Conservation (phyloP, 331 rosid species). For the Cydonia oblonga region DNA sequence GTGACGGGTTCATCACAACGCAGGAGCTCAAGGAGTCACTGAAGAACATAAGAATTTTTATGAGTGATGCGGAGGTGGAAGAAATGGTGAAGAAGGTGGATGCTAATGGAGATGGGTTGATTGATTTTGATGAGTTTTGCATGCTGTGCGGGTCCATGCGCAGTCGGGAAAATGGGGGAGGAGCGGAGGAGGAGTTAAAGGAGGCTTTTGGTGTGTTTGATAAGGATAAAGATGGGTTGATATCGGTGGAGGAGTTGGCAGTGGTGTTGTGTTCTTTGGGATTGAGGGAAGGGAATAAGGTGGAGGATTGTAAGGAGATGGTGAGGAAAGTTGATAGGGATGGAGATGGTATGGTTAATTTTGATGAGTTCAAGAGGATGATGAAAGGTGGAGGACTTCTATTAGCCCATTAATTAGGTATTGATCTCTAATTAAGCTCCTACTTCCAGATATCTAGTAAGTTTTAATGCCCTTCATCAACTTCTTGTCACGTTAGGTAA, state of each 20-base stretch:
- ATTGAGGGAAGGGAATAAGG: conserved; percentile 48
- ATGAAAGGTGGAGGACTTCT: conserved; percentile 35
- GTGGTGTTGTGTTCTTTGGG: conserved; percentile 50
- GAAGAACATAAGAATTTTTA: conserved; percentile 44
- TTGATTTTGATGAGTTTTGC: conserved; percentile 76
- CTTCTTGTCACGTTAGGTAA: not conserved
- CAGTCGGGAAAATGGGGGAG: not conserved
- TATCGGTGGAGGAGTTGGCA: conserved; percentile 60
- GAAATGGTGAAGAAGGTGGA: conserved; percentile 55
- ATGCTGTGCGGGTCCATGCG: conserved; percentile 28
- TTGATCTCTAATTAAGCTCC: not conserved
- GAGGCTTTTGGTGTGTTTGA: conserved; percentile 88
- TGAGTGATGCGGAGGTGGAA: conserved; percentile 53
- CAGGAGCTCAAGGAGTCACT: conserved; percentile 56
- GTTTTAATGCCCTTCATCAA: not conserved
- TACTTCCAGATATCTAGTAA: not conserved
- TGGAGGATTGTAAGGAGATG: conserved; percentile 69
- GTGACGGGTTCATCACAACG: conserved; percentile 61
- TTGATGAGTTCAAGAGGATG: conserved; percentile 76
- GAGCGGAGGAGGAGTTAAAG: conserved; percentile 34
- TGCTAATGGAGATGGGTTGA: conserved; percentile 65
- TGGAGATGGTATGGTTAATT: conserved; percentile 95
- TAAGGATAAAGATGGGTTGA: conserved; percentile 55
- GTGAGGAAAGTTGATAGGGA: conserved; percentile 69
- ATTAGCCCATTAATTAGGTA: not conserved